Conservation (phyloP, 208 protist species). For the Trypanosoma mega region DNA sequence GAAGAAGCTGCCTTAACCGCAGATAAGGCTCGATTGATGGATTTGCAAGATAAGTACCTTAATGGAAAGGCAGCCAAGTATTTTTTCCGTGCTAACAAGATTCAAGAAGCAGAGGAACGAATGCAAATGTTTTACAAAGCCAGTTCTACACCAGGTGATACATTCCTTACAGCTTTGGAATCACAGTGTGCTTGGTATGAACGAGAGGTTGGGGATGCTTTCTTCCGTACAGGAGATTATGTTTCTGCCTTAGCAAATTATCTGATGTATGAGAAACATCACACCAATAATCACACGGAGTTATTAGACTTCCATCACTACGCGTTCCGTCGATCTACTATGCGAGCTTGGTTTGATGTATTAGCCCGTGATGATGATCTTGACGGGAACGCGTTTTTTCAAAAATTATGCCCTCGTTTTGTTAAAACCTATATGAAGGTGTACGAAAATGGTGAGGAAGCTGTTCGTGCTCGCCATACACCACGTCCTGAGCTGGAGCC, state of each 20-base stretch:
- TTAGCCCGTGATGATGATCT: conserved; percentile 78
- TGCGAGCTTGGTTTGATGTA: conserved; percentile 94
- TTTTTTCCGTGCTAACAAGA: conserved; percentile 84
- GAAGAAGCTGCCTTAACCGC: conserved; percentile 70
- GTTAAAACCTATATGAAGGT: conserved; percentile 80
- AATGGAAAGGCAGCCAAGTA: conserved; percentile 95
- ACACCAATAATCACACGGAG: conserved; percentile 92
- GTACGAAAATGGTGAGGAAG: conserved; percentile 64
- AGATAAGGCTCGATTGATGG: conserved; percentile 89
- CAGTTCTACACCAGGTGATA: conserved; percentile 45
- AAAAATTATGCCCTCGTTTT: conserved; percentile 64
- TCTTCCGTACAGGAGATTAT: conserved; percentile 74
- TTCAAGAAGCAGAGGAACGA: conserved; percentile 75
- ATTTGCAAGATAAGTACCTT: conserved; percentile 96
- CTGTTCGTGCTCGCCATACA: conserved; percentile 64
- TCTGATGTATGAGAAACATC: conserved; percentile 91
- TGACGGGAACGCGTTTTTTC: conserved; percentile 76
- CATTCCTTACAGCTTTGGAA: conserved; percentile 81
- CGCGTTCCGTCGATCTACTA: conserved; percentile 93
- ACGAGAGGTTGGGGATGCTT: conserved; percentile 87
- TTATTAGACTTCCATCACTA: conserved; percentile 98
- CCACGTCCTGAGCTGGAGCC: conserved; percentile 50
- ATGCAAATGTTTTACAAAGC: conserved; percentile 92
- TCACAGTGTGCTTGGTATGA: conserved; percentile 98
- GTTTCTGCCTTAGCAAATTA: conserved; percentile 92